These are phyloP conservation scores for Flueggea neowawraea DNA, from an alignment of 441 rosid genomes.

Conservation along the genomic window DNA sequence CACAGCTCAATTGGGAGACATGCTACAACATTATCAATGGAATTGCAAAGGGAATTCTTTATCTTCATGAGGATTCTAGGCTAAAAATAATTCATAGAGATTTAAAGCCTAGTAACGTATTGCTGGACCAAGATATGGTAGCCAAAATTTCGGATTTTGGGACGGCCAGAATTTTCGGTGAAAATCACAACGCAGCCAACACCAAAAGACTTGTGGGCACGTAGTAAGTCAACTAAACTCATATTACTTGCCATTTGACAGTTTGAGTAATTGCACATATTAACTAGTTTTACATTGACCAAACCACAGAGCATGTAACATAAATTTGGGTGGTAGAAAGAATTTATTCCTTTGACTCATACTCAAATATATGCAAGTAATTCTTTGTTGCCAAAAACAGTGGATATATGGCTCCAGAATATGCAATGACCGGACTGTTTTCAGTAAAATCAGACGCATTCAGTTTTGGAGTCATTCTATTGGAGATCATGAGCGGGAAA, in stretches of 20 bases:
- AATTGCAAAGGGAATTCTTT: conserved; percentile 43
- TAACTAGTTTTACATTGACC: no score
- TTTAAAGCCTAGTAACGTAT: conserved; percentile 12
- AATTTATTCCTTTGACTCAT: background rate
- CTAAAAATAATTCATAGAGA: conserved; percentile 30
- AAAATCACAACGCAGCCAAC: conserved; percentile 30
- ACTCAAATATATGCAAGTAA: conserved; percentile 8
- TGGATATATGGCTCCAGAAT: no score
- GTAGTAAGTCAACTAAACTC: conserved; percentile 25
- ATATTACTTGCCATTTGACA: no score
- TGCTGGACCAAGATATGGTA: conserved; percentile 17
- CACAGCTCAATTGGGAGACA: conserved; percentile 24
- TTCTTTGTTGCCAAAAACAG: conserved; percentile 20
- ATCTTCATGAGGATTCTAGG: conserved; percentile 46
- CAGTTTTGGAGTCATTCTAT: conserved; percentile 21
- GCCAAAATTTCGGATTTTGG: conserved; percentile 34
- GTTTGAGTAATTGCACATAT: no score
- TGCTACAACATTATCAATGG: conserved; percentile 35
- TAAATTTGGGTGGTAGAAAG: no score
- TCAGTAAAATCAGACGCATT: conserved; percentile 18
- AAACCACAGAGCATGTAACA: no score
- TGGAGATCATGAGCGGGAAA: conserved; percentile 19
- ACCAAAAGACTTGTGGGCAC: conserved; percentile 46
- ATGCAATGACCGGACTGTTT: conserved; percentile 20
- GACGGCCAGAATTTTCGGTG: conserved; percentile 30